Evolutionary conservation across 352 stramenopile genomes (phyloP).

Genomic region (Phytopythium boreale): DNA sequence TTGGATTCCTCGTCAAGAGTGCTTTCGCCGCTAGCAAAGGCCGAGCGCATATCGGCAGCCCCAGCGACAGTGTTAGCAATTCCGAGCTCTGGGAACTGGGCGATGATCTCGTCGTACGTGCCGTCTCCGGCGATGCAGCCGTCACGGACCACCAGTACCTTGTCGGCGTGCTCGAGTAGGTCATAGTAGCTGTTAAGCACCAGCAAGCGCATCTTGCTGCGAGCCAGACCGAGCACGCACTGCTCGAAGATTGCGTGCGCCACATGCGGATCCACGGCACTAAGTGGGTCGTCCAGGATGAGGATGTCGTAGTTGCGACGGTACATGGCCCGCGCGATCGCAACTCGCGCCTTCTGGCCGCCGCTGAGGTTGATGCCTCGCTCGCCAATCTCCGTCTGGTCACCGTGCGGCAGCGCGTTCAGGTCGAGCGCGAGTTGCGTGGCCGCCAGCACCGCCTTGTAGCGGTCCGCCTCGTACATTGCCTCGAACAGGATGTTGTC

Average conservation of each 20-base stretch:
- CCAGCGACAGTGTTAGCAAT: no score
- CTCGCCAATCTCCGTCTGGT: conserved; percentile 94
- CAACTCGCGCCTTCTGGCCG: conserved; percentile 89
- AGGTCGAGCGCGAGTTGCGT: conserved; percentile 89
- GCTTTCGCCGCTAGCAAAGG: no score
- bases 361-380: conserved; percentile 93
- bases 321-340: conserved; percentile 89
- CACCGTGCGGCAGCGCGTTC: conserved; percentile 77
- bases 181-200: conserved; percentile 92
- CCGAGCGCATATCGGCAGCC: no score
- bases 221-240: conserved; percentile 58
- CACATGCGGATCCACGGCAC: conserved; percentile 93
- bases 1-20: not conserved
- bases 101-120: conserved; percentile 57
- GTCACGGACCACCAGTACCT: conserved; percentile 53
- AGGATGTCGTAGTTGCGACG: conserved; percentile 77
- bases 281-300: conserved; percentile 92
- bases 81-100: conserved; percentile 11
- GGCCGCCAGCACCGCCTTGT: conserved; percentile 51
- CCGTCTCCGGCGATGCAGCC: conserved; percentile 73
- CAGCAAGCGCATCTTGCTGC: conserved; percentile 72
- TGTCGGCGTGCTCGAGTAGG: conserved; percentile 50
- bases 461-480: conserved; percentile 18
- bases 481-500: conserved; percentile 39
- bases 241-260: conserved; percentile 88